Base-by-base conservation (phyloP, 2,329 filamentous ascomycete genomes). In the Phialophora expanda region DNA sequence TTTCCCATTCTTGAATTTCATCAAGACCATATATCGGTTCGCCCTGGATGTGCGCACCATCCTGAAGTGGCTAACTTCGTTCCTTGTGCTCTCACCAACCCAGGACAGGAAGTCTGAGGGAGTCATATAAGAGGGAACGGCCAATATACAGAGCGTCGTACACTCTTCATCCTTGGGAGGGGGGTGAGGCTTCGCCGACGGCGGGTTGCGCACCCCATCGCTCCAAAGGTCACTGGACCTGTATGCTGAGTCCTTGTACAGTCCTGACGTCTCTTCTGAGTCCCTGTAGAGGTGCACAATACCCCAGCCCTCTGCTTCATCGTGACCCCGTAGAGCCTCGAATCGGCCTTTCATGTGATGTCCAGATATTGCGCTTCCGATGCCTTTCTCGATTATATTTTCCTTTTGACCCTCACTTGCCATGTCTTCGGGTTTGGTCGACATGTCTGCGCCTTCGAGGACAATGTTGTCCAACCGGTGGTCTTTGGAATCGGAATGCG, bases 261-360 rank as follows among this genome's bases (percentile, higher is more conserved):
- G 79, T 12, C 82, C 85, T 1, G 86, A 82, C 0, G 89, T 89
- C 76, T 96, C 91, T 65, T 92, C 87, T 1, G 86, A 86, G 77
- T 98, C 94, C 9, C 93, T 87, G 76, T 97, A 99, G 30, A 99
- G 85, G 76, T 97, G 95, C 1, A 99, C 93, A 14, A 98, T 87
- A 1, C 95, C 95, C 90, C 92, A 97, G 14, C 66, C 66, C 56
- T 67, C 60, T 50, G 92, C 91, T 1, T 93, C 84, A 66, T 96
- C 90, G 0, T 92, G 92, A 62, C 90, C 87, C 63, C 89, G 86
- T 0, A 94, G 83, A 0, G 90, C 88, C 22, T 91, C 81, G 75
- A 90, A 96, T 69, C 86, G 85, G 4, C 92, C 95, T 76, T 93
- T 97, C 0, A 93, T 96, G 66, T 91, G 89, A 58, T 90, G 86